Percentiles rank a stretch among this genome's conserved stretches.
Evolutionary conservation across 2,329 filamentous ascomycete species (phyloP).

Genomic region (Trichoderma sp.): DNA sequence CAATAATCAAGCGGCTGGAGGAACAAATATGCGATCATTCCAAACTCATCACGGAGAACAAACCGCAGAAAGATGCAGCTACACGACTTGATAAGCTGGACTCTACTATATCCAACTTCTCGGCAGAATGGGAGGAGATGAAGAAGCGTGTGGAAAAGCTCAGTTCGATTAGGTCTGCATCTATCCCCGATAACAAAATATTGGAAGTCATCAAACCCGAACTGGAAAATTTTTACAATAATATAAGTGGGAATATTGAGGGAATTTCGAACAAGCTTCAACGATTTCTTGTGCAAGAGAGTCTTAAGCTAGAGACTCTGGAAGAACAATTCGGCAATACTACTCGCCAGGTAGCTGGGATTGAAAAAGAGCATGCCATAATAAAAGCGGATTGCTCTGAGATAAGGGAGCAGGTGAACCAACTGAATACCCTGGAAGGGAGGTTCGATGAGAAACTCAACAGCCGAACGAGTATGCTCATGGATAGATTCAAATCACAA

Average conservation of each 20-base stretch:
- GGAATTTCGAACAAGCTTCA: slow-evolving; percentile 14
- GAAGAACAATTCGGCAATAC: slow-evolving; percentile 22
- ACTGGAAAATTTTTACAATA: neutral
- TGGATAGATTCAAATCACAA: neutral
- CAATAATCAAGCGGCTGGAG: neutral
- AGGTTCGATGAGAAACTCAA: slow-evolving; percentile 28
- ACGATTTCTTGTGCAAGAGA: slow-evolving; percentile 28
- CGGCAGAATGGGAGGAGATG: neutral
- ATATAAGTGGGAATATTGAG: neutral
- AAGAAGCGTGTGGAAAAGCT: neutral
- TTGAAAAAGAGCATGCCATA: slow-evolving; percentile 6
- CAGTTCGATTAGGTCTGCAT: neutral
- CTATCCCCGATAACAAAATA: neutral
- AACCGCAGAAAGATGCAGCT: neutral
- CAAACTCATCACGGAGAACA: neutral
- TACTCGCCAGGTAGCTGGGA: neutral
- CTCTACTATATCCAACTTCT: neutral
- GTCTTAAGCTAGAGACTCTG: slow-evolving; percentile 16
- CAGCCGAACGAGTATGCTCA: neutral
- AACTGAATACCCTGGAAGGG: slow-evolving; percentile 30
- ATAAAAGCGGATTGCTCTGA: neutral
- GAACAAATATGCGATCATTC: neutral
- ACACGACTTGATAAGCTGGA: neutral
- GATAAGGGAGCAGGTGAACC: slow-evolving; percentile 25
- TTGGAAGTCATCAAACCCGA: neutral